Evolutionary conservation across 768 basidiomycete species (phyloP), one percentile per base, ranked within the genome.

Genomic region (Trametes cinnabarina): DNA sequence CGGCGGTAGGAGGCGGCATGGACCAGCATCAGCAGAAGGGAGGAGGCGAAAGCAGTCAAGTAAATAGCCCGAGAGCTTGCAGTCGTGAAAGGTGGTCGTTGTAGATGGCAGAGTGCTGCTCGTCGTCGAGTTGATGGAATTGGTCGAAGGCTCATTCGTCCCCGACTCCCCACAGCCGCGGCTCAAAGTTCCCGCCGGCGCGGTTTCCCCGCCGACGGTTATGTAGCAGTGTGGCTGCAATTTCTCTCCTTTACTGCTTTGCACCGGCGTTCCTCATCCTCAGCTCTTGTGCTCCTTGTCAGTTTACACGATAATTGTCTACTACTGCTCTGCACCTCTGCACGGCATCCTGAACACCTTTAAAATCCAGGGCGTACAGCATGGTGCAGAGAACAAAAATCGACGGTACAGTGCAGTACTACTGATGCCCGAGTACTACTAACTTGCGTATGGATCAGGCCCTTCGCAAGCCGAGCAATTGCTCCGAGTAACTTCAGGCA

Each of bases 401-500:
- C 3, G 72, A 78, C 26, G 78, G 77, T 72, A 55, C 5, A 3
- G 6, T 1, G 28, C 11, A 17, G 39, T 10, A 15, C 9, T 15
- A 34, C 7, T 4, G 14, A n/a, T 41, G 19, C n/a, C 6, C 15
- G 8, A 25, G 17, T 37, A 35, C 28, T 34, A 26, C 17, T 5
- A 11, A 39, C 37, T 19, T n/a, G 17, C 26, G 7, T 32, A 32
- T 32, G 30, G 30, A 32, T 32, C 12, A 82, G 88, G 87, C 20
- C 90, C 87, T 15, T 94, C 92, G 0, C 94, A 98, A 73, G 90
- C 94, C 6, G 97, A 98, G 72, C 79, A 83, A 35, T 82, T 98
- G 43, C 80, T 99, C 28, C 86, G 94, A 52, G 91, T 93, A 52
- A 96, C 94, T 12, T 92, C 95, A 3, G 92, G 92, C 22, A 97